Base-by-base conservation (phyloP, 306 rosid species). In the Benincasa hispida region DNA sequence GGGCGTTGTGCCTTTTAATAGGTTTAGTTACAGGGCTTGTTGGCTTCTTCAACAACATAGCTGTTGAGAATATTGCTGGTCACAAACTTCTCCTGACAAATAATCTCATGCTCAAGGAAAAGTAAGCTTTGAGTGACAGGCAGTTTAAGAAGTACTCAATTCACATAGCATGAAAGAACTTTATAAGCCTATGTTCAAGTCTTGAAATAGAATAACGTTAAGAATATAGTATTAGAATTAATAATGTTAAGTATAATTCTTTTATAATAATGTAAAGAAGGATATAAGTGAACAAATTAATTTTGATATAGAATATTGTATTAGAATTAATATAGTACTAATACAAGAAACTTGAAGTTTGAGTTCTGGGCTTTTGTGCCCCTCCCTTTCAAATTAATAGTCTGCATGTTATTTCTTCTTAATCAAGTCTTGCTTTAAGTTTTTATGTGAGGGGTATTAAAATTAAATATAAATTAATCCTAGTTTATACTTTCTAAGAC, bases 61-160 rank as follows among this genome's bases (percentile, higher is more conserved):
- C 88, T 27, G 96, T 89, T 21, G 98, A 92, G 90, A 92, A 92
- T 67, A 84, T 92, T 60, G 88, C 98, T 42, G 96, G 96, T 60
- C 79, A 75, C 85, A 92, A 90, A 83, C 89, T 92, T 63, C 77
- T 86, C 18, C 54, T 90, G 61, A 90, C 93, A 78, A 83, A 76
- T 51, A 24, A 77, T 81, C 86, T 92, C 84, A 87, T 92, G 96
- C 72, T 85, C 39, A 62, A 82, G 37, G 22, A 77, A 39, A 82
- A 73, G 96, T 91, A 86, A 72, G 88, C 66, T 78, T 80, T 32
- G 72, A 35, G 51, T 22, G 57, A 21, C 41, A 15, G 11, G 18
- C 19, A 59, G 57, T 24, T 14, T 24, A 11, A 27, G 22, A 55
- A 39, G 54, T 45, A 10, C 27, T 59, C 10, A 9, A 76, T 57